phyloP scores from a whole-genome alignment of 2,329 filamentous ascomycete species.

The Ophiostoma ips region DNA sequence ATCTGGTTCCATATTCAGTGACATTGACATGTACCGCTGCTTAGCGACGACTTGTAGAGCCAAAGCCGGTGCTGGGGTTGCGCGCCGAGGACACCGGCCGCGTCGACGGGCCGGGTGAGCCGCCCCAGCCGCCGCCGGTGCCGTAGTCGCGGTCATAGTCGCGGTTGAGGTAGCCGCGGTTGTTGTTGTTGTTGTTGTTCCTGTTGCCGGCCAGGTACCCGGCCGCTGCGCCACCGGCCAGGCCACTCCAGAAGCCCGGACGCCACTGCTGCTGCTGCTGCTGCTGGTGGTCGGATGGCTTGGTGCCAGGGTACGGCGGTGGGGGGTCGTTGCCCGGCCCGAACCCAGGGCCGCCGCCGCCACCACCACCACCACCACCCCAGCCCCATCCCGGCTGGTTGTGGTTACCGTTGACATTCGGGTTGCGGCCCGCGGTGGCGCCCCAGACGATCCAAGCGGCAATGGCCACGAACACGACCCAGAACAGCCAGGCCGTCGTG shows the following conservation, averaged over 20 bases:
- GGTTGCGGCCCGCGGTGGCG: slow-evolving; percentile 18
- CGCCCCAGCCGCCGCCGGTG: slow-evolving; percentile 3
- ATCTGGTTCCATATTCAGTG: too few relatives aligned
- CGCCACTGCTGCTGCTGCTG: slow-evolving; percentile 40
- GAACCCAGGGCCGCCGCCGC: slow-evolving; percentile 23
- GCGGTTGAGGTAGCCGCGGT: slow-evolving; percentile 15
- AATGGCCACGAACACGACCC: slow-evolving; percentile 45
- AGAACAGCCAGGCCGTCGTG: slow-evolving; percentile 32
- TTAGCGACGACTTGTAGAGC: slow-evolving; percentile 18
- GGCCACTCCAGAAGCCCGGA: slow-evolving; percentile 62
- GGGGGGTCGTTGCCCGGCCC: slow-evolving; percentile 31
- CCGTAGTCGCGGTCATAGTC: slow-evolving; percentile 16
- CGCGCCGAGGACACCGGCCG: slow-evolving; percentile 29
- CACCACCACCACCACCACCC: slow-evolving; percentile 26
- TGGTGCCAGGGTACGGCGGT: slow-evolving; percentile 36
- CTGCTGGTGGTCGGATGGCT: slow-evolving; percentile 19
- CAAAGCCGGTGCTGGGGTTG: slow-evolving; percentile 59
- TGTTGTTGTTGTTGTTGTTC: slow-evolving; percentile 19
- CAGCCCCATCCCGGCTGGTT: slow-evolving; percentile 15
- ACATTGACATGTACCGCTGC: too few relatives aligned
- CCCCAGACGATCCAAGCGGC: slow-evolving; percentile 48
- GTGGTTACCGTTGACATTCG: background rate
- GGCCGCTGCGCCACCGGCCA: slow-evolving; percentile 54
- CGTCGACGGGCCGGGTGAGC: slow-evolving; percentile 22
- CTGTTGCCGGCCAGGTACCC: slow-evolving; percentile 47